Conservation (phyloP, 257 asterid species). For the Rauvolfia tetraphylla region DNA sequence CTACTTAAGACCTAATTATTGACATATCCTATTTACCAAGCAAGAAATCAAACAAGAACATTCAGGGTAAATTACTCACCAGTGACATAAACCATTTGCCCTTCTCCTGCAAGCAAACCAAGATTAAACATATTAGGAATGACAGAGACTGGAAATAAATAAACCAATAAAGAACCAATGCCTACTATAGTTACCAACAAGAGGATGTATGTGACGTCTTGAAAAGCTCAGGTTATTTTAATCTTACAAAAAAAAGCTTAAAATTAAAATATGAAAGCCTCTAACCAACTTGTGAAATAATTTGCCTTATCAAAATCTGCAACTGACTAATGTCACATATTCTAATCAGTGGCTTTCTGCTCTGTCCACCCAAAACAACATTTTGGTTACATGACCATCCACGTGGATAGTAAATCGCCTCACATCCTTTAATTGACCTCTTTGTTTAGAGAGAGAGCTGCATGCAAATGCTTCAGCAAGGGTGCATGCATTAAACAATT, state of each 20-base stretch:
- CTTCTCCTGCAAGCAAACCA: conserved; percentile 56
- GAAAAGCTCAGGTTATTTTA: not conserved
- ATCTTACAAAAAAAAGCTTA: not conserved
- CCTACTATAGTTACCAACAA: not conserved
- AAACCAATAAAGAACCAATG: not conserved
- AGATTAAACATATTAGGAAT: conserved; percentile 20
- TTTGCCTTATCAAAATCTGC: not conserved
- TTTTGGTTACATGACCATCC: not conserved
- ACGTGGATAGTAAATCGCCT: not conserved
- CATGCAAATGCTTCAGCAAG: not conserved
- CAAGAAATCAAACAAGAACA: conserved; percentile 1
- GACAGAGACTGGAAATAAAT: not conserved
- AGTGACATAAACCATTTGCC: conserved; percentile 52
- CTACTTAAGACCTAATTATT: not conserved
- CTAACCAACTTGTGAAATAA: not conserved
- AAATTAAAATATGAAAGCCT: not conserved
- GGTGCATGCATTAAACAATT: not conserved
- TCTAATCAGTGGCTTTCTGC: not conserved
- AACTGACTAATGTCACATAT: not conserved
- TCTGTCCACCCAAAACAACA: not conserved
- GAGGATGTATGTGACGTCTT: too few species aligned
- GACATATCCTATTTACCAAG: conserved; percentile 16
- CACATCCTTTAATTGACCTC: not conserved
- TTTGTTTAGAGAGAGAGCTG: not conserved
- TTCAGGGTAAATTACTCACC: conserved; percentile 41